Base-by-base conservation (phyloP, 768 basidiomycete genomes). In the Mycena kentingensis region DNA sequence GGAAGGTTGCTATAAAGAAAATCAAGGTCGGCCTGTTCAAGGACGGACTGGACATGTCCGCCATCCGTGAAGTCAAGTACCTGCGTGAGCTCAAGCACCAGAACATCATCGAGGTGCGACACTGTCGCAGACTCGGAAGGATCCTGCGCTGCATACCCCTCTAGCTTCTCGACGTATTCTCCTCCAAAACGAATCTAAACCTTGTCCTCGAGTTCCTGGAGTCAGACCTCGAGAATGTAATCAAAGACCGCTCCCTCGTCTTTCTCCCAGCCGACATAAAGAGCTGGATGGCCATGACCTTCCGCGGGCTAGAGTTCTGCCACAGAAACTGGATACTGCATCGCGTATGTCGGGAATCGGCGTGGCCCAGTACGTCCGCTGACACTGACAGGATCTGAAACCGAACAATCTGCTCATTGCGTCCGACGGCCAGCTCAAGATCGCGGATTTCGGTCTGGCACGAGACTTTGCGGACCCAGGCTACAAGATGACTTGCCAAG, bases 41-140 rank as follows among this genome's bases (percentile, higher is more conserved):
- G 68, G 97, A 98, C 71, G 97, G 97, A 12, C 79, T 99, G 28
- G 96, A 98, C 72, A 98, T 99, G 94, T 96, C 93, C 55, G 97
- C 97, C 51, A 87, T 99, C 51, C 87, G 97, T 13, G 97, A 99
- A 73, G 95, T 99, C 64, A 98, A 97, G 70, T 98, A 94, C 67
- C 76, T 99, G 51, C 85, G 94, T 31, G 97, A 99, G 69, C 71
- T 99, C 35, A 85, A 84, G 53, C 97, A 99, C 73, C 88, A 88
- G 51, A 98, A 98, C 64, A 81, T 99, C 63, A 98, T 99, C 59
- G 90, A 91, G 77, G 96, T 90, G 53, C 28, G 77, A 10, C 21
- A 18, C 47, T 37, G 19, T 5, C 37, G 42, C 18, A 22, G 25
- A 16, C 7, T 19, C 18, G 29, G 21, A 26, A n/a, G 43, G 16